These are phyloP conservation scores for Cornus florida DNA, from an alignment of 148 eudicot species.

Conservation along the genomic window DNA sequence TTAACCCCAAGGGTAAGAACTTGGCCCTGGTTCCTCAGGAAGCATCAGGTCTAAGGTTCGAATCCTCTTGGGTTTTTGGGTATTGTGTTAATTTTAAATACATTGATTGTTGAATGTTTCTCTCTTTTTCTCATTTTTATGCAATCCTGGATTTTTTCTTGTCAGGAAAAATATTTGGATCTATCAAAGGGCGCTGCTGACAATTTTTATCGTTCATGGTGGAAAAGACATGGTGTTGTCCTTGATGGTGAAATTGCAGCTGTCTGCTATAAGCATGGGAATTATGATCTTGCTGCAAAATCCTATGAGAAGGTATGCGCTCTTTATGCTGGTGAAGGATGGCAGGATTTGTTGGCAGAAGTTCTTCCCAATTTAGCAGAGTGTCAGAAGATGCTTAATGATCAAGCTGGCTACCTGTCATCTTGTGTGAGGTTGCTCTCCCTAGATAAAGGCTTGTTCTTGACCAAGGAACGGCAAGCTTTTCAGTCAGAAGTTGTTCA, in stretches of 20 bases:
- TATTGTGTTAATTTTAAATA: too few relatives aligned
- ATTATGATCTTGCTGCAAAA: conserved; percentile 79
- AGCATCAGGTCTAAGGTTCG: too few relatives aligned
- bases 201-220: conserved; percentile 91
- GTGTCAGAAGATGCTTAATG: conserved; percentile 88
- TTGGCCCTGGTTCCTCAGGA: too few relatives aligned
- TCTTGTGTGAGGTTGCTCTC: conserved; percentile 93
- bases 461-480: conserved; percentile 79
- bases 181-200: conserved; percentile 89
- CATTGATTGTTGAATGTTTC: not conserved
- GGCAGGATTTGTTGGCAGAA: conserved; percentile 95
- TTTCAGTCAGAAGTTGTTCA: conserved; percentile 79
- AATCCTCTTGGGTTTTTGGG: not conserved
- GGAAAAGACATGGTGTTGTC: conserved; percentile 97
- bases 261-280: conserved; percentile 73
- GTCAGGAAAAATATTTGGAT: conserved; percentile 84
- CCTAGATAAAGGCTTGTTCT: conserved; percentile 79
- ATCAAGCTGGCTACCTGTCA: conserved; percentile 90
- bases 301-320: conserved; percentile 97
- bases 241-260: conserved; percentile 97
- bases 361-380: conserved; percentile 94
- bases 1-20: too few relatives aligned
- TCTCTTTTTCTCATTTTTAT: not conserved
- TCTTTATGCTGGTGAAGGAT: conserved; percentile 94
- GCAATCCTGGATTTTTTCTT: conserved; percentile 3